Base-by-base conservation (phyloP, 2,329 filamentous ascomycete genomes). In the Fonsecaea monophora region DNA sequence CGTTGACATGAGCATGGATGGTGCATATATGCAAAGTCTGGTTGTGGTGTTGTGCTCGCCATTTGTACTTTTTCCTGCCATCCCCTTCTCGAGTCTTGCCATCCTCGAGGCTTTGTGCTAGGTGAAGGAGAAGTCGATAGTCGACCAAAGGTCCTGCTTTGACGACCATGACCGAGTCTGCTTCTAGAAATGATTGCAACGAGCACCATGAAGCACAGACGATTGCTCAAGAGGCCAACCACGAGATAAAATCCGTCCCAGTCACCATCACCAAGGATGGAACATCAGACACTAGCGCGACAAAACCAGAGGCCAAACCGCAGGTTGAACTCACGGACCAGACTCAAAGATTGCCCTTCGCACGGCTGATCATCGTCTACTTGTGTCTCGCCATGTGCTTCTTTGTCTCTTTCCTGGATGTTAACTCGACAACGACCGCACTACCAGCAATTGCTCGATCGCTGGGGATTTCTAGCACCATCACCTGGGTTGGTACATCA, bases 401-500 rank as follows among this genome's bases (percentile, higher is more conserved):
- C 45, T 50, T 50, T 5, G 45, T 50, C 45, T 50, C 45, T 50
- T 50, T 50, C 12, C 45, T 50, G 18, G 45, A 50, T 5, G 45
- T 50, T 18, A 50, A 50, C 21, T 50, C 45, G 5, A 50, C 45
- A 18, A 50, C 45, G 45, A 50, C 45, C 13, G 45, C 45, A 8
- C 25, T 50, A 21, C 45, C 45, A 50, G 45, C 45, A 25, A 50
- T 50, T 30, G 45, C 45, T 30, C 45, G 45, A 25, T 50, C 45
- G 25, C 13, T 50, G 21, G 45, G 45, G 3, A 50, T 50, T 5
- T 1, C 34, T 38, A 38, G 25, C 45, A 50, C 45, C 45, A 50
- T 50, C 13, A 50, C 45, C 21, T 65, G 62, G 62, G 62, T 57
- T 21, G 62, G 62, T 30, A 65, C 62, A n/a, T 65, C 62, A 3